Conservation (phyloP, 257 asterid species). For the Gentiana straminea region DNA sequence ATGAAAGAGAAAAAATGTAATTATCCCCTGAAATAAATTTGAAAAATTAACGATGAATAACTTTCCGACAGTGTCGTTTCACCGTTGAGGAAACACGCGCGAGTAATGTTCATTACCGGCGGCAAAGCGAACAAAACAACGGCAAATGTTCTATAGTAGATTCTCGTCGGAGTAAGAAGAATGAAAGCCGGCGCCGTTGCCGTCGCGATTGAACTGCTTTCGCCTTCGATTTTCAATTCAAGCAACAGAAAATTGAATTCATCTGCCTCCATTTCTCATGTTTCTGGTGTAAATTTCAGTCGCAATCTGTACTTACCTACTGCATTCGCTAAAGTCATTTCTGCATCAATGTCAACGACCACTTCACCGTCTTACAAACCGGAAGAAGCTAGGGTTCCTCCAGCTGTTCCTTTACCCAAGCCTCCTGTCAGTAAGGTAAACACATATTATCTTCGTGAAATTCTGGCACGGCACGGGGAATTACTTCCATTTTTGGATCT, state of each 20-base stretch:
- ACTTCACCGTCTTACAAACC: constrained; percentile 29
- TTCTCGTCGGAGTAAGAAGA: too few species aligned
- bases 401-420: constrained; percentile 40
- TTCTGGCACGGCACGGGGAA: too few species aligned
- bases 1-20: too few species aligned
- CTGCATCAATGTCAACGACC: constrained; percentile 21
- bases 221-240: constrained; percentile 4
- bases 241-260: constrained; percentile 1
- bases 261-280: constrained; percentile 1
- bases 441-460: background rate
- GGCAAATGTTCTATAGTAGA: too few species aligned
- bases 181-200: constrained; percentile 9
- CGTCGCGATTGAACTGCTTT: constrained; percentile 5
- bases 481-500: background rate
- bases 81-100: too few species aligned
- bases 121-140: too few species aligned
- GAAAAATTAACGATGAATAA: too few species aligned
- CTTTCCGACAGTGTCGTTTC: too few species aligned
- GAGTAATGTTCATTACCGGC: too few species aligned
- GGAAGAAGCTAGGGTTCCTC: constrained; percentile 71
- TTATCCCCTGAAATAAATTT: too few species aligned
- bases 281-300: background rate
- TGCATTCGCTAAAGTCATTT: constrained; percentile 14
- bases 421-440: constrained; percentile 57
- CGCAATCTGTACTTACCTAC: background rate